Percentiles rank a stretch among this genome's conserved stretches.
Evolutionary conservation across 371 early-diverging fungal genomes (phyloP).

Genomic region (Mortierella sp.): DNA sequence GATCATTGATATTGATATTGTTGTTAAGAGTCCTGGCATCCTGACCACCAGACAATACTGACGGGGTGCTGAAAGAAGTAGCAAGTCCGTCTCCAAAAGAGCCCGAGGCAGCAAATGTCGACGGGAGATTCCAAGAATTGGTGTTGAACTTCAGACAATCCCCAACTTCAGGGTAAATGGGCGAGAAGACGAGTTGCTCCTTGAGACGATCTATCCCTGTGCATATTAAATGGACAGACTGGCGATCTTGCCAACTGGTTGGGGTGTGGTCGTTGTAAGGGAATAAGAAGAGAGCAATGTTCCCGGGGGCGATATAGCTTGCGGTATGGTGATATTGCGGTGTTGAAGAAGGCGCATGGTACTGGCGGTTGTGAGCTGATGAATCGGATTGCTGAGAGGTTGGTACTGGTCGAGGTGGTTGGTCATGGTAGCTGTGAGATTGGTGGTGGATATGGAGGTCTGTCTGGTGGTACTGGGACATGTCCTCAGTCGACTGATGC

Average conservation of each 20-base stretch:
- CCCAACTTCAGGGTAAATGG: constrained; percentile 19
- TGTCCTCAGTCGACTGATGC: constrained; percentile 11
- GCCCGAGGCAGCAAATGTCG: not conserved
- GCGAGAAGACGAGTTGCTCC: constrained; percentile 46
- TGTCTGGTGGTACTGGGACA: constrained; percentile 18
- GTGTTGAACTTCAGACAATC: constrained; percentile 35
- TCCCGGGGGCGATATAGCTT: constrained; percentile 32
- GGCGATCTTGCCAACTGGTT: constrained; percentile 46
- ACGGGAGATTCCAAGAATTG: constrained; percentile 43
- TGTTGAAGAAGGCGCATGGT: not conserved
- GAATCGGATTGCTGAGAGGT: not conserved
- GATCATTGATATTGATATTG: not conserved
- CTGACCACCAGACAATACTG: not conserved
- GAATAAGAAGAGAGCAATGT: constrained; percentile 39
- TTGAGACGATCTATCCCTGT: constrained; percentile 37
- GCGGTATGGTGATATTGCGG: constrained; percentile 14
- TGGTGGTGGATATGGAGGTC: constrained; percentile 23
- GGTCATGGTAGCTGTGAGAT: constrained; percentile 9
- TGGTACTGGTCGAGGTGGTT: not conserved
- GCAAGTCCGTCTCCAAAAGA: not conserved
- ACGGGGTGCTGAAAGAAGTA: not conserved
- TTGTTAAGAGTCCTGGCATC: not conserved
- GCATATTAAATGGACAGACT: constrained; percentile 34
- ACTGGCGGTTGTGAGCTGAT: not conserved
- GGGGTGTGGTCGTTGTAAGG: constrained; percentile 49